Percentiles rank a stretch among this genome's conserved stretches.
These are phyloP conservation scores for Tephrocybe rancida DNA, from an alignment of 768 basidiomycete species.

Conservation along the genomic window DNA sequence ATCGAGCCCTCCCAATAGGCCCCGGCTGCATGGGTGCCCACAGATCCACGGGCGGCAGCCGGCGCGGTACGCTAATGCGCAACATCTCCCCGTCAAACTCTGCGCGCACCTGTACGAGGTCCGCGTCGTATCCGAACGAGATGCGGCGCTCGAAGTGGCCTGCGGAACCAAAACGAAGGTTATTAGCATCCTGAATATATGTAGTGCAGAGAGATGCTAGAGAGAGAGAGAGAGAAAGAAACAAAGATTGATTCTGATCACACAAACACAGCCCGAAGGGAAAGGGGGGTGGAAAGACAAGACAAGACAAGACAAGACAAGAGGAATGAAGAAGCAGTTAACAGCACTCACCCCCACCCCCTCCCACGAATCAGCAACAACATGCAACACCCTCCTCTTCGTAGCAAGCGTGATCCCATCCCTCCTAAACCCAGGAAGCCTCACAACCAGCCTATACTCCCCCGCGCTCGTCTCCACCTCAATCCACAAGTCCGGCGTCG, in stretches of 20 bases:
- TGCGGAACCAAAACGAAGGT: slow-evolving; percentile 18
- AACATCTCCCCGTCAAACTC: slow-evolving; percentile 75
- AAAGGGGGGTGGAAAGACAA: too few species aligned
- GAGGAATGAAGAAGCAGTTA: slow-evolving; percentile 7
- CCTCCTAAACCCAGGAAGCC: slow-evolving; percentile 65
- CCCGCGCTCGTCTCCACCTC: slow-evolving; percentile 57
- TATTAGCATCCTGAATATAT: slow-evolving; percentile 15
- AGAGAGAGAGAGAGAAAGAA: background rate
- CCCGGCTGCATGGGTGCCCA: background rate
- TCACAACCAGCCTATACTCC: slow-evolving; percentile 60
- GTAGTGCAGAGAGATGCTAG: background rate
- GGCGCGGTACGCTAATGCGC: slow-evolving; percentile 57
- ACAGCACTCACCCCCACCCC: slow-evolving; percentile 50
- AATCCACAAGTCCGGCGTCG: slow-evolving; percentile 61
- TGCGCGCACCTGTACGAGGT: slow-evolving; percentile 67
- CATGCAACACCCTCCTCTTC: slow-evolving; percentile 64
- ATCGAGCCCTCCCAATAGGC: too few species aligned
- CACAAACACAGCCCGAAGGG: too few species aligned
- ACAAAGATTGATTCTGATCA: background rate
- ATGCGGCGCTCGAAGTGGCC: slow-evolving; percentile 80
- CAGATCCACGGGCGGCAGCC: slow-evolving; percentile 25
- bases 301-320: too few species aligned
- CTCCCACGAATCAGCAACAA: slow-evolving; percentile 78
- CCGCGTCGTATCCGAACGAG: slow-evolving; percentile 76
- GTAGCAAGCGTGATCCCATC: slow-evolving; percentile 74